Conservation (phyloP, 768 basidiomycete genomes). For the Boletus speciosus region DNA sequence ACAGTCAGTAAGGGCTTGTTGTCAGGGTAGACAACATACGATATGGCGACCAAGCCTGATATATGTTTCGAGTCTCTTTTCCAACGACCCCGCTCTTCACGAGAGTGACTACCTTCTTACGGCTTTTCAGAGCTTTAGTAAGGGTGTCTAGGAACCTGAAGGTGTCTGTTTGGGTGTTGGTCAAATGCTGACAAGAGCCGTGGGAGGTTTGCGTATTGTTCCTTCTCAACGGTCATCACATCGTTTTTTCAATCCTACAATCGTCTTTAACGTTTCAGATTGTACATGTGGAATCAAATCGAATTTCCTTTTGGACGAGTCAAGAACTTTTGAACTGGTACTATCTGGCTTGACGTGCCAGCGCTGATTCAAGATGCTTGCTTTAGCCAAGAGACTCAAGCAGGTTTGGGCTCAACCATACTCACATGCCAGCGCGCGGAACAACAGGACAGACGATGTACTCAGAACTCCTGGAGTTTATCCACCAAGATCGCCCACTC, state of each 20-base stretch:
- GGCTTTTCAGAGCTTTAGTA: too few relatives aligned
- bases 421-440: background rate
- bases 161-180: background rate
- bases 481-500: constrained; percentile 81
- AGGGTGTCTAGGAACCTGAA: background rate
- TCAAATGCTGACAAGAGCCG: background rate
- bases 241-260: background rate
- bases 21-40: background rate
- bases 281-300: background rate
- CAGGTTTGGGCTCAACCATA: background rate
- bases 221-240: background rate
- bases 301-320: background rate
- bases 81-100: background rate
- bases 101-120: background rate
- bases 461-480: constrained; percentile 43
- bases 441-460: background rate
- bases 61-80: background rate
- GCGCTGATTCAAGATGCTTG: background rate
- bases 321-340: background rate
- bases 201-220: background rate
- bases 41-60: background rate
- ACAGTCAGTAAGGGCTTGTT: background rate
- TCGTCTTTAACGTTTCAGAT: background rate
- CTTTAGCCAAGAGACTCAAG: background rate
- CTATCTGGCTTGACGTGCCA: background rate